Conservation (phyloP, 2,329 filamentous ascomycete genomes). For the Cladobotryum protrusum region DNA sequence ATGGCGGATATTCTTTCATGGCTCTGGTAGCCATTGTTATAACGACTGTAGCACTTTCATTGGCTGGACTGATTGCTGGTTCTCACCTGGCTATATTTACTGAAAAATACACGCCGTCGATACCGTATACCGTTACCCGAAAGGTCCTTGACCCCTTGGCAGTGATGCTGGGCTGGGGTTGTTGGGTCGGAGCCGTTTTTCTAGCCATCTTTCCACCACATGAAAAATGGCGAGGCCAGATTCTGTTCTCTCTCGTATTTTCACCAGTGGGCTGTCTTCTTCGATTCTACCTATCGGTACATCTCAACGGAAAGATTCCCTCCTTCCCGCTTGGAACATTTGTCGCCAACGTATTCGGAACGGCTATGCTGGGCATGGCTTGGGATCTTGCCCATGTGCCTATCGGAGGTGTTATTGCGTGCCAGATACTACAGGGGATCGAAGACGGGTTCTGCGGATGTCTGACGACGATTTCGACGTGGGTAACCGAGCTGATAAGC, state of each 20-base stretch:
- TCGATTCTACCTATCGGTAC: constrained; percentile 65
- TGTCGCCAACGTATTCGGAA: constrained; percentile 71
- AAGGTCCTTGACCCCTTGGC: constrained; percentile 56
- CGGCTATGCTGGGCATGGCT: constrained; percentile 65
- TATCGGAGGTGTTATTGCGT: constrained; percentile 51
- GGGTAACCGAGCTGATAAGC: constrained; percentile 54
- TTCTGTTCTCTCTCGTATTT: constrained; percentile 72
- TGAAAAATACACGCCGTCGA: constrained; percentile 51
- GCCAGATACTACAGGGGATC: constrained; percentile 61
- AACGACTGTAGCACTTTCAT: constrained; percentile 62
- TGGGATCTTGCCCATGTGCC: constrained; percentile 71
- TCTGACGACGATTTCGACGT: constrained; percentile 61
- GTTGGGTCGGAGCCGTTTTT: constrained; percentile 72
- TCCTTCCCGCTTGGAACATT: constrained; percentile 85
- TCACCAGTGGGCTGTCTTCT: constrained; percentile 72
- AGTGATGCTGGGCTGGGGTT: constrained; percentile 61
- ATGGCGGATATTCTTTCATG: constrained; percentile 76
- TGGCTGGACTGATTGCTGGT: constrained; percentile 64
- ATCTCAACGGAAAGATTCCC: constrained; percentile 60
- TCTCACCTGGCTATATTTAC: constrained; percentile 65
- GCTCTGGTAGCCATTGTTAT: constrained; percentile 72
- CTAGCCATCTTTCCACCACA: constrained; percentile 67
- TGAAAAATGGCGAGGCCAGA: constrained; percentile 68
- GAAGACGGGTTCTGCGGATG: constrained; percentile 65
- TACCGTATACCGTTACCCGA: constrained; percentile 53